Conservation (phyloP, 2,329 filamentous ascomycete species). For the Neoarthrinium moseri region DNA sequence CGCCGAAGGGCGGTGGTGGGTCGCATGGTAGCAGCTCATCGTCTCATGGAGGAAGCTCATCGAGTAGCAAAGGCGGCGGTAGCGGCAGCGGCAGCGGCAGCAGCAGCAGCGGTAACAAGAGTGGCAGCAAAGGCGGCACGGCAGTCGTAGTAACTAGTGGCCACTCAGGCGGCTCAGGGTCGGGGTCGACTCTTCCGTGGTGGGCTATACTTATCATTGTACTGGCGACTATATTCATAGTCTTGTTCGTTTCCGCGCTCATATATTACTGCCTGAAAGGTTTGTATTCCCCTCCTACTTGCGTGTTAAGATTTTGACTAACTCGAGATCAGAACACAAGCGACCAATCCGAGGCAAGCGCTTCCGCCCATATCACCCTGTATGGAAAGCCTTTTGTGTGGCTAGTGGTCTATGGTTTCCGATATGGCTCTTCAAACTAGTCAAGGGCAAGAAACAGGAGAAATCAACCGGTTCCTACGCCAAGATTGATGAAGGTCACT, state of each 20-base stretch:
- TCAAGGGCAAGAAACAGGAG: background rate
- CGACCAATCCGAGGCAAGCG: conserved; percentile 6
- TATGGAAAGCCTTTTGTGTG: conserved; percentile 17
- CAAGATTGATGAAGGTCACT: conserved; percentile 9
- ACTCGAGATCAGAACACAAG: conserved; percentile 10
- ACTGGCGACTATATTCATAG: background rate
- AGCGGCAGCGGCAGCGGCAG: background rate
- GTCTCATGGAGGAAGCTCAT: background rate
- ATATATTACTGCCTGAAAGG: conserved; percentile 5
- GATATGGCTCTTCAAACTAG: conserved; percentile 13
- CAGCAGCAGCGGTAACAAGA: background rate
- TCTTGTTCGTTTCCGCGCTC: conserved; percentile 1
- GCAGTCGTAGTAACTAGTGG: background rate
- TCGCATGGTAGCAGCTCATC: background rate
- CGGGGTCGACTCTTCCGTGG: conserved; percentile 4
- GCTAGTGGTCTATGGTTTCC: conserved; percentile 14
- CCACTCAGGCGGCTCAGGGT: background rate
- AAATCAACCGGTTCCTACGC: conserved; percentile 1
- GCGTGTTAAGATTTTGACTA: background rate
- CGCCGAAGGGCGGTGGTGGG: conserved; percentile 8
- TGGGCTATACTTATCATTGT: conserved; percentile 10
- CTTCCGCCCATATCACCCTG: conserved; percentile 10
- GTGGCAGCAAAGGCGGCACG: background rate
- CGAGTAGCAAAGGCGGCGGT: background rate
- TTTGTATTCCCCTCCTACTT: background rate